Conservation (phyloP, 139 green algal species). For the Picochlorum sp. region DNA sequence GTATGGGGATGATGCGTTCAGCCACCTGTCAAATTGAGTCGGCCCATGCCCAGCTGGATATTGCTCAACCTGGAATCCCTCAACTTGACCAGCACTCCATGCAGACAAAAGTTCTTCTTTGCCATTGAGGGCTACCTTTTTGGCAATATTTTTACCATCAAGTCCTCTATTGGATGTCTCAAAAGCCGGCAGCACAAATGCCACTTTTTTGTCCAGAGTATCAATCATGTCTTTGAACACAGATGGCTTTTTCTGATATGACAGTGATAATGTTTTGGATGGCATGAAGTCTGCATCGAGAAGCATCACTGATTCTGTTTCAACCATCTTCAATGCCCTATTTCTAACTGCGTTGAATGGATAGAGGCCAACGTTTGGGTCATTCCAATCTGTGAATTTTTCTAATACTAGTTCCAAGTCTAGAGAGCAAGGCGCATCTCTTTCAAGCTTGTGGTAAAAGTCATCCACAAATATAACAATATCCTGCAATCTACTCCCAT, state of each 20-base stretch:
- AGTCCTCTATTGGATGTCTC: background rate
- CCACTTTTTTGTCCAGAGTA: background rate
- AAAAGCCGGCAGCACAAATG: constrained; percentile 4
- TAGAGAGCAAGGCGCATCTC: constrained; percentile 1
- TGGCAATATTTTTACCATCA: background rate
- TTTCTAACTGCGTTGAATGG: constrained; percentile 20
- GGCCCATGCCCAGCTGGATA: constrained; percentile 1
- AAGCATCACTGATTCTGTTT: constrained; percentile 23
- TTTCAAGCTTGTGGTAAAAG: constrained; percentile 6
- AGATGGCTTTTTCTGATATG: background rate
- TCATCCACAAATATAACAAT: background rate
- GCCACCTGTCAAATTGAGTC: constrained; percentile 6
- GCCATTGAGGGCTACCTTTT: background rate
- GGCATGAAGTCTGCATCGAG: constrained; percentile 35
- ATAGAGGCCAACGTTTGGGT: constrained; percentile 3
- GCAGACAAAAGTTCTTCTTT: background rate
- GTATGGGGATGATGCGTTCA: constrained; percentile 13
- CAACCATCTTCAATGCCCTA: constrained; percentile 11
- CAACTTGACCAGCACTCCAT: background rate
- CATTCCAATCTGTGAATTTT: constrained; percentile 5
- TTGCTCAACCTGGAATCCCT: constrained; percentile 6
- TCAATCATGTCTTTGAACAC: background rate
- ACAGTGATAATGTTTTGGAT: background rate
- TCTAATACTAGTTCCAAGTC: constrained; percentile 11
- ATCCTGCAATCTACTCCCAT: background rate